Percentiles rank a stretch among this genome's conserved stretches.
These are phyloP conservation scores for Jacaranda copaia DNA, from an alignment of 257 asterid species.

Conservation along the genomic window DNA sequence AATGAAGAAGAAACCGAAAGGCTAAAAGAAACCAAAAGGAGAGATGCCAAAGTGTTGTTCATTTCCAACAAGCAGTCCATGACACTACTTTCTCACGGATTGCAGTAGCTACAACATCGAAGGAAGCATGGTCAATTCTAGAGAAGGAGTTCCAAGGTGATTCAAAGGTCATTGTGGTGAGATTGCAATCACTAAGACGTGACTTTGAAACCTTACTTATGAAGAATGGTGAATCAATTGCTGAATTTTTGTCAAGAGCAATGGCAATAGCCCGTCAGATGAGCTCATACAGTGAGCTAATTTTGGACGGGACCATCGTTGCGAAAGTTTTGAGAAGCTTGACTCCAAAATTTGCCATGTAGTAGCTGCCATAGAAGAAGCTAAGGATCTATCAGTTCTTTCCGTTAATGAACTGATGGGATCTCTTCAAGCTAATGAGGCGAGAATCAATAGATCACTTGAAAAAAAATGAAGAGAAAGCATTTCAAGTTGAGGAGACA, in stretches of 20 bases:
- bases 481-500: background rate
- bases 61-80: constrained; percentile 25
- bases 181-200: background rate
- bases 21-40: background rate
- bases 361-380: background rate
- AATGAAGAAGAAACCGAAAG: background rate
- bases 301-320: background rate
- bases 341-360: background rate
- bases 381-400: no score
- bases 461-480: background rate
- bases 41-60: constrained; percentile 19
- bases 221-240: background rate
- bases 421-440: background rate
- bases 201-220: background rate
- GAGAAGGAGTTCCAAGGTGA: background rate
- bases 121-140: constrained; percentile 8
- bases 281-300: background rate
- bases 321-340: background rate
- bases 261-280: background rate
- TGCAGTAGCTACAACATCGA: background rate
- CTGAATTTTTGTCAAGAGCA: background rate
- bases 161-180: background rate
- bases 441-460: background rate
- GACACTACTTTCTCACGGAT: constrained; percentile 15
- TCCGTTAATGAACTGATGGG: no score